Base-by-base conservation (phyloP, 1,284 basidiomycete genomes). In the Boletus austroedulis region DNA sequence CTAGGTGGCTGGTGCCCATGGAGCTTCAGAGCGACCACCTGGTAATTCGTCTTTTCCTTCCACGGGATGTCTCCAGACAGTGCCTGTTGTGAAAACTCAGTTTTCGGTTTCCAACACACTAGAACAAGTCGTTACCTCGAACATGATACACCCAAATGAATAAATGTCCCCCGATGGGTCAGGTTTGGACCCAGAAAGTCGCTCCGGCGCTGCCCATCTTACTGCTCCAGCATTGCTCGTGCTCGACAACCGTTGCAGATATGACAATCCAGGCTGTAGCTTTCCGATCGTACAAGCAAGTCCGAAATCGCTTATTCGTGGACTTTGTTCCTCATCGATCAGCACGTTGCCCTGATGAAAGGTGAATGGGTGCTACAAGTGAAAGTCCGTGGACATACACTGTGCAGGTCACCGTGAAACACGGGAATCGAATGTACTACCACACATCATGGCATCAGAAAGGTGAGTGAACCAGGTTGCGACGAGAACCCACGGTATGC, bases 341-440 rank as follows among this genome's bases (percentile, higher is more conserved):
- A 62, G 38, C 21, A 60, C 55, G 12, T 60, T 60, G 2, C 47
- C 32, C 59, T 60, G 31, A 11, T 15, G 36, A 19, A 19, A 15
- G 6, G 26, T n/a, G 12, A 4, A 12, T 57, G 4, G 34, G 34
- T 36, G 11, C 6, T 15, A 38, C 36, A 38, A 2, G 15, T 8
- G 19, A 32, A 8, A 4, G 11, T 41, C n/a, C n/a, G 1, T 12
- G 23, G 32, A 43, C 45, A 34, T 53, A 57, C 56, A 2, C 43
- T 59, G 5, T 57, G 57, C 29, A 57, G 4, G 8, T 57, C 46
- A 7, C 47, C 46, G 2, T 62, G 58, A 8, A 57, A 49, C 10
- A 59, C 12, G 2, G 23, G 12, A 6, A 45, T 53, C 12, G 54
- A 54, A 19, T 64, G 61, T 23, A 64, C 61, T 62, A n/a, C 5